Percentiles rank a stretch among this genome's conserved stretches.
phyloP scores from a whole-genome alignment of 257 asterid genomes.

The Solanum pinnatisectum region DNA sequence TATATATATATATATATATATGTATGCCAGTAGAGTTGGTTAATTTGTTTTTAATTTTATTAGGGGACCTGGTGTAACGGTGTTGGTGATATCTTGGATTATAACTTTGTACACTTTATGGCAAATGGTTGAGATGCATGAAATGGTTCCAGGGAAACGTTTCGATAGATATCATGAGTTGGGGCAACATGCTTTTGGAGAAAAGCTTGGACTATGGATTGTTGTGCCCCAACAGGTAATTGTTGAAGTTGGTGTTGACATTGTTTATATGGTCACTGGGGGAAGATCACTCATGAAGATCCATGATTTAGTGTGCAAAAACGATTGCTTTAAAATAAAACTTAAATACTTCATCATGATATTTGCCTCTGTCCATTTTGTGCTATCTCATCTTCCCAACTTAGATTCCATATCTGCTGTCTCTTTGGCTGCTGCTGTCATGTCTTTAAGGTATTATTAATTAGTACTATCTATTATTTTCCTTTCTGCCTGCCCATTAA shows the following conservation, averaged over 20 bases:
- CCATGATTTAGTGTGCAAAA: slow-evolving; percentile 22
- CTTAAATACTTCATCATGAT: slow-evolving; percentile 14
- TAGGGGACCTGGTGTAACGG: slow-evolving; percentile 38
- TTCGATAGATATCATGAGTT: slow-evolving; percentile 51
- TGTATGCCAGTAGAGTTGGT: neutral
- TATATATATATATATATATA: neutral
- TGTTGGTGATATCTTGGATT: slow-evolving; percentile 31
- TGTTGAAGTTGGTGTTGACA: slow-evolving; percentile 28
- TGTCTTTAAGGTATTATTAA: neutral
- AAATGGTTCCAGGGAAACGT: slow-evolving; percentile 37
- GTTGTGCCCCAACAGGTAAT: slow-evolving; percentile 39
- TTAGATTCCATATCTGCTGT: neutral
- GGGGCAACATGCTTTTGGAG: slow-evolving; percentile 48
- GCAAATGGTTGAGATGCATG: slow-evolving; percentile 58
- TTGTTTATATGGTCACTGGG: slow-evolving; percentile 50
- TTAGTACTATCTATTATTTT: neutral
- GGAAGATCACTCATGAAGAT: slow-evolving; percentile 30
- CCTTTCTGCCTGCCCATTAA: neutral
- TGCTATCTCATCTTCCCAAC: slow-evolving; percentile 11
- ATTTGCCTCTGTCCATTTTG: slow-evolving; percentile 32
- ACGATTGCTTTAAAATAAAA: slow-evolving; percentile 4
- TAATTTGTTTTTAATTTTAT: neutral
- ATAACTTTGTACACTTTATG: slow-evolving; percentile 36
- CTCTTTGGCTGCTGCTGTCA: slow-evolving; percentile 7
- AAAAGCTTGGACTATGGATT: slow-evolving; percentile 42